A percentile compares a stretch with the other conserved stretches of the same genome.
Conservation (phyloP, 306 rosid genomes). For the Cicer arietinum region DNA sequence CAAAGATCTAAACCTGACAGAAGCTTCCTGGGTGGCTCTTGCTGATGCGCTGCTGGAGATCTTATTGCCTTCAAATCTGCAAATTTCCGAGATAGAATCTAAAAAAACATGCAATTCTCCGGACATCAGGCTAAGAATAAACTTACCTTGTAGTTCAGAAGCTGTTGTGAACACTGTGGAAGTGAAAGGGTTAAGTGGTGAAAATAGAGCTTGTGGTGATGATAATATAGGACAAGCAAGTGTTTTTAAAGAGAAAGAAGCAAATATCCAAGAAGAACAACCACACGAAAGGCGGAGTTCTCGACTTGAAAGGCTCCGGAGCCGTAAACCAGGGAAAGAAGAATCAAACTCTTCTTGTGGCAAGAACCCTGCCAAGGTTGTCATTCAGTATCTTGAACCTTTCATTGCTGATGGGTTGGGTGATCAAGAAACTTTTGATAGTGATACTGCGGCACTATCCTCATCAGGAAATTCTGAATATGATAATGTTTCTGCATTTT, state of each 20-base stretch:
- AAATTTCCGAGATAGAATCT: constrained; percentile 48
- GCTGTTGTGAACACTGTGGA: constrained; percentile 54
- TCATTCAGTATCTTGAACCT: constrained; percentile 75
- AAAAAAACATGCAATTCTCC: constrained; percentile 63
- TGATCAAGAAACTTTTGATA: constrained; percentile 48
- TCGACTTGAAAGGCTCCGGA: constrained; percentile 95
- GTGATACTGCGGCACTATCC: constrained; percentile 49
- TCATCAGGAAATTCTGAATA: constrained; percentile 64
- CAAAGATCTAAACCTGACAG: constrained; percentile 70
- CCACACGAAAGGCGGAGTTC: constrained; percentile 95
- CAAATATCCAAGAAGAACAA: constrained; percentile 68
- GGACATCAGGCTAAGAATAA: constrained; percentile 68
- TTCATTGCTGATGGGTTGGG: constrained; percentile 65
- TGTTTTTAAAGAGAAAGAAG: constrained; percentile 70
- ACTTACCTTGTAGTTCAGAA: constrained; percentile 63
- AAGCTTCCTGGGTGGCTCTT: constrained; percentile 84
- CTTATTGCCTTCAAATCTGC: constrained; percentile 56
- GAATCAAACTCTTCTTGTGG: constrained; percentile 74
- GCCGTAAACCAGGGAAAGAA: constrained; percentile 94
- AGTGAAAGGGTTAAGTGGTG: constrained; percentile 55
- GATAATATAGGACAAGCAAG: constrained; percentile 55
- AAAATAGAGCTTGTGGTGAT: constrained; percentile 54
- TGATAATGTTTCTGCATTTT: constrained; percentile 66
- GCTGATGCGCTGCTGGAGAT: constrained; percentile 74
- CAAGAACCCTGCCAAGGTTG: constrained; percentile 78